Percentiles rank a stretch among this genome's conserved stretches.
Evolutionary conservation across 108 stramenopile genomes (phyloP).

Genomic region (Skeletonema marinoi): DNA sequence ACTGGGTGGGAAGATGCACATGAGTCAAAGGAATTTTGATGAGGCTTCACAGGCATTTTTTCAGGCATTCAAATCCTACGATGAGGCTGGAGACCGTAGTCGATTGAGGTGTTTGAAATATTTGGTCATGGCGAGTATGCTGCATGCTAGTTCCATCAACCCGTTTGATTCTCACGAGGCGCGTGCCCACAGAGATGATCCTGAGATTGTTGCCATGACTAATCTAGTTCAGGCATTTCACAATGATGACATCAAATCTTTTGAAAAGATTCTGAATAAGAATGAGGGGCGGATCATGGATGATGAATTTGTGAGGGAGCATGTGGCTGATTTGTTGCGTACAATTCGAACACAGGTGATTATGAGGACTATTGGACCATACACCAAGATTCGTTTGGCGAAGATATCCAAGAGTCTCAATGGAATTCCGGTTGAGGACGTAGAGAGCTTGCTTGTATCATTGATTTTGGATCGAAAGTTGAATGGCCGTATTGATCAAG

Average conservation of each 20-base stretch:
- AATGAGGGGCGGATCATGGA: conserved; percentile 89
- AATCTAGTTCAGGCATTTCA: conserved; percentile 90
- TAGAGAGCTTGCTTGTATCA: conserved; percentile 85
- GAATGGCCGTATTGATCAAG: conserved; percentile 81
- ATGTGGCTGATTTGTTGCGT: conserved; percentile 86
- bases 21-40: conserved; percentile 81
- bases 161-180: conserved; percentile 95
- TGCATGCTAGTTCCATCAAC: conserved; percentile 89
- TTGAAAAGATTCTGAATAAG: conserved; percentile 78
- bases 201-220: conserved; percentile 94
- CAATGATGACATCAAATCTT: conserved; percentile 77
- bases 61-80: conserved; percentile 94
- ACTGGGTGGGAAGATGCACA: conserved; percentile 94
- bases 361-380: conserved; percentile 81
- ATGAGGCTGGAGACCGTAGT: conserved; percentile 91
- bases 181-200: conserved; percentile 90
- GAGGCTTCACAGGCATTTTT: conserved; percentile 85
- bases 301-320: conserved; percentile 90
- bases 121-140: conserved; percentile 92
- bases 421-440: conserved; percentile 80
- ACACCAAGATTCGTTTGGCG: conserved; percentile 79
- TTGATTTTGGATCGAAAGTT: conserved; percentile 88
- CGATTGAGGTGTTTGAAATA: conserved; percentile 90
- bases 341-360: conserved; percentile 94
- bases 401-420: conserved; percentile 86